A percentile compares a stretch with the other conserved stretches of the same genome.
Conservation (phyloP, 306 rosid species). For the Erythrophleum fordii region DNA sequence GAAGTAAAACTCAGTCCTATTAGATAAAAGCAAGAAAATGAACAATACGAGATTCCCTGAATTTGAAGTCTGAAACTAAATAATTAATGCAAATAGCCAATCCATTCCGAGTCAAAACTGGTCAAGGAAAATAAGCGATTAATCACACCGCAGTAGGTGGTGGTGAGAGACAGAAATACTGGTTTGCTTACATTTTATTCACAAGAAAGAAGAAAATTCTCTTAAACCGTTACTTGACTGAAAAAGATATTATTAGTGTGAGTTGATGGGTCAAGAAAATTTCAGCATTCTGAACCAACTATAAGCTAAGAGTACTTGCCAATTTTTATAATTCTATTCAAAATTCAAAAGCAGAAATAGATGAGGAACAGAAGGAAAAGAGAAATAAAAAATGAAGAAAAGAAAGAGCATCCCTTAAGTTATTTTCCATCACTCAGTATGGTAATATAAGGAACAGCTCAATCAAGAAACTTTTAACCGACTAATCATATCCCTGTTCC, state of each 20-base stretch:
- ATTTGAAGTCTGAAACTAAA: not conserved
- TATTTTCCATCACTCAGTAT: not conserved
- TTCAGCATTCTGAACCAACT: slow-evolving; percentile 26
- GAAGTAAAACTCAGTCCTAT: slow-evolving; percentile 46
- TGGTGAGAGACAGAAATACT: slow-evolving; percentile 7
- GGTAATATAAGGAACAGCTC: not conserved
- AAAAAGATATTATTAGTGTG: slow-evolving; percentile 4
- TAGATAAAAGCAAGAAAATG: slow-evolving; percentile 46
- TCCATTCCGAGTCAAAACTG: slow-evolving; percentile 15
- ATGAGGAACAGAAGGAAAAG: not conserved
- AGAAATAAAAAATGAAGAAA: not conserved
- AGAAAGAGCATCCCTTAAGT: not conserved
- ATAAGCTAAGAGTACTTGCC: not conserved
- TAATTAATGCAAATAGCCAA: slow-evolving; percentile 7
- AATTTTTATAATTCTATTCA: not conserved
- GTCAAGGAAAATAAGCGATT: not conserved
- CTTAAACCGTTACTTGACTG: slow-evolving; percentile 7
- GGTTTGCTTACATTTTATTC: slow-evolving; percentile 28
- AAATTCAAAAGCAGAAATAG: not conserved
- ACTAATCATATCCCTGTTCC: not conserved
- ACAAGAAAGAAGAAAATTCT: not conserved
- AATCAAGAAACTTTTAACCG: not conserved
- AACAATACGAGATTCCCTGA: slow-evolving; percentile 4
- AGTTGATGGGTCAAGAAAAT: slow-evolving; percentile 22
- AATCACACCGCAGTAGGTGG: not conserved